Conservation (phyloP, 805 yeast genomes). For the Metschnikowia cubensis region DNA sequence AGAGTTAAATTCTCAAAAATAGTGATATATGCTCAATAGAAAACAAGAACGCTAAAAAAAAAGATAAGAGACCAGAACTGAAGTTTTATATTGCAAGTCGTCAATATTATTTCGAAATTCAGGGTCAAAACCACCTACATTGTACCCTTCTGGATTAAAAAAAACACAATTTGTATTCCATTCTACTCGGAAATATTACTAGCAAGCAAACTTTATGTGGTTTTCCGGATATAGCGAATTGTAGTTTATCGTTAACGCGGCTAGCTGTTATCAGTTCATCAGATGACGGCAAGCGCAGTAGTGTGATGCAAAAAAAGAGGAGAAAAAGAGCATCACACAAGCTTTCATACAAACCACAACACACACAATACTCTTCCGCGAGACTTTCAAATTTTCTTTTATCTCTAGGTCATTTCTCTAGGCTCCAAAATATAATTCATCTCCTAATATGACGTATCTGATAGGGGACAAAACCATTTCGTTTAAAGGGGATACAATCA, state of each 20-base stretch:
- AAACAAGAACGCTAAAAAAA: neutral
- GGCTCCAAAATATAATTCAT: neutral
- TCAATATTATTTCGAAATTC: neutral
- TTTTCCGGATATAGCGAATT: neutral
- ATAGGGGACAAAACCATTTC: slow-evolving; percentile 32
- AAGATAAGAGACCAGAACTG: neutral
- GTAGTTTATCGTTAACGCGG: neutral
- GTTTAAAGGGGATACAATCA: slow-evolving; percentile 18
- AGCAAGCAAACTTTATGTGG: neutral
- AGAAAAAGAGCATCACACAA: slow-evolving; percentile 7
- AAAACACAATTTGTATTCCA: neutral
- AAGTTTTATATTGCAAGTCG: neutral
- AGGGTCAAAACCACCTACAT: neutral
- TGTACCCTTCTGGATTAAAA: neutral
- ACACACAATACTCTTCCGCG: neutral
- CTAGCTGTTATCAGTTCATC: neutral
- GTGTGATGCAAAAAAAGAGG: slow-evolving; percentile 12
- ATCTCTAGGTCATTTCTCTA: neutral
- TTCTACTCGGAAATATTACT: too few relatives aligned
- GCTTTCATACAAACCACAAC: neutral
- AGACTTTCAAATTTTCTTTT: neutral
- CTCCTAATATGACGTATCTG: slow-evolving; percentile 32
- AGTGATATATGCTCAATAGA: neutral
- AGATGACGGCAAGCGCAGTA: slow-evolving; percentile 3
- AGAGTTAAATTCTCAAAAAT: neutral